Conservation (phyloP, 169 alveolate genomes). For the Blepharisma undulans region DNA sequence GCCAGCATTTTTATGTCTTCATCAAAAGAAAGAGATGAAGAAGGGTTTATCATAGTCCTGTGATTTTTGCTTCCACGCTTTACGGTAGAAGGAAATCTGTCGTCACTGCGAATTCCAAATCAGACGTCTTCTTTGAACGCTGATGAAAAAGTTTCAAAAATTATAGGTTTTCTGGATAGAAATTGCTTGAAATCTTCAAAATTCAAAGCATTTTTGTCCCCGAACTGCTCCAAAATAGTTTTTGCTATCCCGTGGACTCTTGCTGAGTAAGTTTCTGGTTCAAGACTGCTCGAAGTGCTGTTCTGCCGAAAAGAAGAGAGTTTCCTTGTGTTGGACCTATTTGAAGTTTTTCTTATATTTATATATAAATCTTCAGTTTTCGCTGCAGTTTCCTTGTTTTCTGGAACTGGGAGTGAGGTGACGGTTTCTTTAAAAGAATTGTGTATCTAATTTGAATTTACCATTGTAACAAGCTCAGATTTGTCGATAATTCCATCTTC, state of each 20-base stretch:
- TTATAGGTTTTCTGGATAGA: neutral
- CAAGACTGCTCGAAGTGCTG: neutral
- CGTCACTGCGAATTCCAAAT: neutral
- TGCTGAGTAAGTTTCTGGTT: neutral
- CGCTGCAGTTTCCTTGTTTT: neutral
- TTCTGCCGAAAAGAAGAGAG: neutral
- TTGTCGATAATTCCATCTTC: neutral
- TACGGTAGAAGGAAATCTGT: neutral
- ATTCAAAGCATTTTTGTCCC: neutral
- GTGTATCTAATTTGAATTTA: neutral
- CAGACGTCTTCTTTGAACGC: neutral
- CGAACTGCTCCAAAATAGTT: slow-evolving; percentile 3
- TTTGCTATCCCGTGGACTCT: neutral
- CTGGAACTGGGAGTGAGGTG: neutral
- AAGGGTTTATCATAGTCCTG: neutral
- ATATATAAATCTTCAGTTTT: neutral
- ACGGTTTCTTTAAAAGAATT: neutral
- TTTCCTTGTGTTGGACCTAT: neutral
- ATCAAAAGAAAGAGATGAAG: neutral
- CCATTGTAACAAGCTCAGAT: neutral
- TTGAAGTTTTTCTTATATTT: neutral
- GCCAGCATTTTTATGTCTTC: neutral
- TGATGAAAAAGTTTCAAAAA: neutral
- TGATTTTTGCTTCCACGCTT: neutral
- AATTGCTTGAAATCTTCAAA: neutral